Conservation (phyloP, 1,284 basidiomycete genomes). For the Prillingera fragicola region DNA sequence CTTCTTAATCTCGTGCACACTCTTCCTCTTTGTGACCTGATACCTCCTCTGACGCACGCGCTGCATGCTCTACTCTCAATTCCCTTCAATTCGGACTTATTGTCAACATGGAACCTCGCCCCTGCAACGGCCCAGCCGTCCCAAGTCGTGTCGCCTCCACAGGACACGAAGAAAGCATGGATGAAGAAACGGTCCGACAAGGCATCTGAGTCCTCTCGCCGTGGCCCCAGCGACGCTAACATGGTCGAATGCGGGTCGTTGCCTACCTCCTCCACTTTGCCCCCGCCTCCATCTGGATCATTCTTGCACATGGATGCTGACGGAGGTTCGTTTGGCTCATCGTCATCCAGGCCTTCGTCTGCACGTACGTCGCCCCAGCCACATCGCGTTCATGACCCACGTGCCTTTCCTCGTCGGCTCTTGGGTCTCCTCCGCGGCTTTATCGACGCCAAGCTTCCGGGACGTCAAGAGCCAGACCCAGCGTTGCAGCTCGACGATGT, state of each 20-base stretch:
- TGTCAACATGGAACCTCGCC: constrained; percentile 32
- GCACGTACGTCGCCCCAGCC: constrained; percentile 2
- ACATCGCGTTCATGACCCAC: constrained; percentile 11
- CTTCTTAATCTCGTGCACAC: constrained; percentile 28
- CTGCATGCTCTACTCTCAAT: constrained; percentile 40
- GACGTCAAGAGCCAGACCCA: constrained; percentile 20
- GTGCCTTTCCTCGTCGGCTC: constrained; percentile 24
- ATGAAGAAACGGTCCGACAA: too few species aligned
- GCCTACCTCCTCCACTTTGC: too few species aligned
- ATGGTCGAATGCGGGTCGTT: too few species aligned
- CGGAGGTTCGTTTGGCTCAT: too few species aligned
- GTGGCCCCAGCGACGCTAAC: too few species aligned
- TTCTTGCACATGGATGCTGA: too few species aligned
- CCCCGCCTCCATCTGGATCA: too few species aligned
- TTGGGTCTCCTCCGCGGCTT: constrained; percentile 27
- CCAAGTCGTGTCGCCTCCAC: too few species aligned
- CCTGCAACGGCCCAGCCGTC: too few species aligned
- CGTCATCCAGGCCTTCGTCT: too few species aligned
- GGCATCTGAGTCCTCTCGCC: too few species aligned
- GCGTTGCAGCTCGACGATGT: constrained; percentile 62
- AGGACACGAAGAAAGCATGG: too few species aligned
- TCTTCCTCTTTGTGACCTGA: constrained; percentile 27
- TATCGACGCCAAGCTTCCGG: constrained; percentile 26
- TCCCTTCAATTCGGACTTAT: constrained; percentile 26
- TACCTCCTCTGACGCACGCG: constrained; percentile 33